Conservation (phyloP, 2,329 filamentous ascomycete genomes). For the Exophiala sp. region DNA sequence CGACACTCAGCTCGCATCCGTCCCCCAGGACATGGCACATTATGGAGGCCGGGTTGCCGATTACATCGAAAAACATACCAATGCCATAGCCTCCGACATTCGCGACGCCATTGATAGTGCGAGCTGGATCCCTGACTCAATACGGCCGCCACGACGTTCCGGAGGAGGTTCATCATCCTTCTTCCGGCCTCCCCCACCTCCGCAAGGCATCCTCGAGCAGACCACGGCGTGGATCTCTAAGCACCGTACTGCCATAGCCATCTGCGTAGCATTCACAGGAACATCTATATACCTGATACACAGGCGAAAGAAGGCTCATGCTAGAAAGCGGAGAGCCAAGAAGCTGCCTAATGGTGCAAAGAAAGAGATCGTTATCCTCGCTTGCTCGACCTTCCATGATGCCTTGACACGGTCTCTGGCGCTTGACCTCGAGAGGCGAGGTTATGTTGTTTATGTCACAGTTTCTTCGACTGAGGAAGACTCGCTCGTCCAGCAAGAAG, state of each 20-base stretch:
- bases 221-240: constrained; percentile 67
- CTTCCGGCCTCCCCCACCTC: constrained; percentile 38
- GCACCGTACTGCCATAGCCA: constrained; percentile 70
- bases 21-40: constrained; percentile 63
- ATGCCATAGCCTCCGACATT: constrained; percentile 67
- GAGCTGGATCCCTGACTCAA: constrained; percentile 68
- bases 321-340: constrained; percentile 68
- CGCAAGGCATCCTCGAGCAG: constrained; percentile 49
- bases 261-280: constrained; percentile 67
- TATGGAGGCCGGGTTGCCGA: constrained; percentile 73
- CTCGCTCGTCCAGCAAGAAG: constrained; percentile 65
- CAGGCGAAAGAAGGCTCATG: constrained; percentile 57
- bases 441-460: constrained; percentile 90
- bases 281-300: constrained; percentile 59
- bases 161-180: constrained; percentile 13
- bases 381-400: constrained; percentile 74
- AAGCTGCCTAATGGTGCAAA: constrained; percentile 78
- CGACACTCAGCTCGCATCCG: constrained; percentile 50
- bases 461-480: constrained; percentile 85
- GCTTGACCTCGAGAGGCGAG: constrained; percentile 81
- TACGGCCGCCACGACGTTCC: constrained; percentile 52
- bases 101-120: constrained; percentile 64
- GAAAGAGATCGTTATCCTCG: constrained; percentile 81
- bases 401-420: constrained; percentile 79
- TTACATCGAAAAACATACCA: constrained; percentile 76